Base-by-base conservation (phyloP, 2,329 filamentous ascomycete species). In the Mycosphaerelloides madeirae region DNA sequence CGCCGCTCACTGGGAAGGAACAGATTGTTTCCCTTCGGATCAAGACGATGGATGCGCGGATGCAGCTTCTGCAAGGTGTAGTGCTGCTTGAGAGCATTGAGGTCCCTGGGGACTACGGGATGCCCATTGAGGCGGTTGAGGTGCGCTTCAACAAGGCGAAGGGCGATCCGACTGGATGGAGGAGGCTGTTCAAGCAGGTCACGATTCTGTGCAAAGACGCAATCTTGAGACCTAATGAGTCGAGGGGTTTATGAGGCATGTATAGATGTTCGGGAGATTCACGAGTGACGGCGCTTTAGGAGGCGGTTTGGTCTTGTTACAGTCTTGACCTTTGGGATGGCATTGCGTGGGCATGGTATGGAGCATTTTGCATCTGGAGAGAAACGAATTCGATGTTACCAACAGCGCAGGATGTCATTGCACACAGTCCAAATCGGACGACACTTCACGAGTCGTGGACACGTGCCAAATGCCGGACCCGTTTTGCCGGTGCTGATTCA, bases 181-280 rank as follows among this genome's bases (percentile, higher is more conserved):
- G 93, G 49, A 76, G 93, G 28, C 88, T 98, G 64, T 98, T 98
- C 75, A 98, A 98, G 70, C 90, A 88, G 66, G 79, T 96, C n/a
- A 87, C 87, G 22, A 75, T 94, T 52, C 73, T 91, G 48, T 94
- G 90, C 69, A 87, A 87, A 62, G 88, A 95, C 62, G 88, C 81
- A 7, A 83, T 97, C 34, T 35, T 54, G 25, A 47, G 37, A n/a
- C 41, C 41, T 15, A 25, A 43, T 22, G 7, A 22, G 12, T 18
- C 19, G 34, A 37, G 34, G 34, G 15, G 8, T 6, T 35, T 7
- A 12, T 19, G 32, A 12, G 32, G 32, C 6, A 35, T 35, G 8
- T 12, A 35, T 33, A 14, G 31, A 19, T 35, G n/a, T 25, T 9
- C 9, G 22, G 22, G 22, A 25, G 5, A 9, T 5, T 25, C 9